A percentile compares a stretch with the other conserved stretches of the same genome.
phyloP scores from a whole-genome alignment of 83 land plant genomes.

The Diphasiastrum complanatum region DNA sequence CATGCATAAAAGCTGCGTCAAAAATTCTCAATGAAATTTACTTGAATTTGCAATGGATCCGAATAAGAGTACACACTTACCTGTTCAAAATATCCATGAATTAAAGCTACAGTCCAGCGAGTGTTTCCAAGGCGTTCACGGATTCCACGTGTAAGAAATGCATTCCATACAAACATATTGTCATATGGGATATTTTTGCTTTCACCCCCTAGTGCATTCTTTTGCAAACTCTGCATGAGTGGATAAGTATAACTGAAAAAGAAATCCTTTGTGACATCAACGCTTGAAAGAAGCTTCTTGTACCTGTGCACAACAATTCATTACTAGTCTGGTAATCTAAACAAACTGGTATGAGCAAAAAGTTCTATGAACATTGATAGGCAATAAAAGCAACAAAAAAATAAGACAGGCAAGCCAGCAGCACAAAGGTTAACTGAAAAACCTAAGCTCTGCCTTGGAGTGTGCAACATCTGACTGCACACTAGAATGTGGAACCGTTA shows the following conservation, averaged over 20 bases:
- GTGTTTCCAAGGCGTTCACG: constrained; percentile 29
- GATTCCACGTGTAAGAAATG: constrained; percentile 18
- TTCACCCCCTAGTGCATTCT: constrained; percentile 40
- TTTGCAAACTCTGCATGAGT: constrained; percentile 61
- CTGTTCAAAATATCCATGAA: constrained; percentile 85
- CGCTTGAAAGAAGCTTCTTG: constrained; percentile 61
- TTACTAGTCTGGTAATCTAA: background rate
- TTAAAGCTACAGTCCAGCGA: constrained; percentile 5
- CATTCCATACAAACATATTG: constrained; percentile 89
- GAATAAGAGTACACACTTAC: too few species aligned
- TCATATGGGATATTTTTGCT: constrained; percentile 52
- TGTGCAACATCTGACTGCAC: constrained; percentile 7
- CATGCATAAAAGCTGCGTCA: too few species aligned
- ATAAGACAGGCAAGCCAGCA: background rate
- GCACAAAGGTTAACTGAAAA: background rate
- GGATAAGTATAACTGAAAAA: constrained; percentile 79
- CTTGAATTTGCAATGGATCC: too few species aligned
- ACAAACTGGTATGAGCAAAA: background rate
- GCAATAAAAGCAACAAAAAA: background rate
- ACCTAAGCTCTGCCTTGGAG: constrained; percentile 21
- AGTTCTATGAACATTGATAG: background rate
- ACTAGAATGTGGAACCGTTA: constrained; percentile 24
- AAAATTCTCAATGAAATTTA: too few species aligned
- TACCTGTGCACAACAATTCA: constrained; percentile 36
- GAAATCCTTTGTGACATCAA: constrained; percentile 91